Percentiles rank a stretch among this genome's conserved stretches.
Evolutionary conservation across 805 yeast genomes (phyloP).

Genomic region (Zygoascus bituminiphila): DNA sequence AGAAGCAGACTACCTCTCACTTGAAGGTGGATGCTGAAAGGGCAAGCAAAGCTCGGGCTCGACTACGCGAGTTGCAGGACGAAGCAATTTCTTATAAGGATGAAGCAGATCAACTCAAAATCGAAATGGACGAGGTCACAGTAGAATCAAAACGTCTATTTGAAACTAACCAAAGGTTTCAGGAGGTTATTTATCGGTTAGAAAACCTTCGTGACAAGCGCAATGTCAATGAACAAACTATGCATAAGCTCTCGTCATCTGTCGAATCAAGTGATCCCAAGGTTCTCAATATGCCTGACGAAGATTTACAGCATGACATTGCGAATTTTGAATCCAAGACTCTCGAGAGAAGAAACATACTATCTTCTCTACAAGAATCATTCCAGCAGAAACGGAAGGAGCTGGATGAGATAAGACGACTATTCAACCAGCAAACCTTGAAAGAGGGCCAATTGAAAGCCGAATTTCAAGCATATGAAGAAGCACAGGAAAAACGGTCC

Average conservation of each 20-base stretch:
- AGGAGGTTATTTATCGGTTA: slow-evolving; percentile 54
- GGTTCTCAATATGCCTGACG: slow-evolving; percentile 37
- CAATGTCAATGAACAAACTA: slow-evolving; percentile 33
- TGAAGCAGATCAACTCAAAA: slow-evolving; percentile 43
- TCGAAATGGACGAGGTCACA: slow-evolving; percentile 45
- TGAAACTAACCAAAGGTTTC: slow-evolving; percentile 73
- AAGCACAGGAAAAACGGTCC: slow-evolving; percentile 10
- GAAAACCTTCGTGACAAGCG: slow-evolving; percentile 48
- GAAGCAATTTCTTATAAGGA: slow-evolving; percentile 39
- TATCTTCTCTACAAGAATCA: slow-evolving; percentile 4
- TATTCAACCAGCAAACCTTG: slow-evolving; percentile 35
- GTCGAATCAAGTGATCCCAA: slow-evolving; percentile 41
- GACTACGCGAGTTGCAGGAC: slow-evolving; percentile 36
- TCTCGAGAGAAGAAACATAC: slow-evolving; percentile 8
- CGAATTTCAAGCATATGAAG: slow-evolving; percentile 24
- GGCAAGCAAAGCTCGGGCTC: slow-evolving; percentile 49
- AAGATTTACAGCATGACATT: slow-evolving; percentile 33
- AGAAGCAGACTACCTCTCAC: slow-evolving; percentile 74
- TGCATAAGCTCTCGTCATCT: background rate
- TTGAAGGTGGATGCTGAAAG: slow-evolving; percentile 64
- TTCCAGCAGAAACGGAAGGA: slow-evolving; percentile 16
- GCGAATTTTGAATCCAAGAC: slow-evolving; percentile 35
- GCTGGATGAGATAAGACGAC: slow-evolving; percentile 26
- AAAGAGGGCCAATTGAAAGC: slow-evolving; percentile 50
- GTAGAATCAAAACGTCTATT: slow-evolving; percentile 55